Base-by-base conservation (phyloP, 805 yeast species). In the Lachancea quebecensis region DNA sequence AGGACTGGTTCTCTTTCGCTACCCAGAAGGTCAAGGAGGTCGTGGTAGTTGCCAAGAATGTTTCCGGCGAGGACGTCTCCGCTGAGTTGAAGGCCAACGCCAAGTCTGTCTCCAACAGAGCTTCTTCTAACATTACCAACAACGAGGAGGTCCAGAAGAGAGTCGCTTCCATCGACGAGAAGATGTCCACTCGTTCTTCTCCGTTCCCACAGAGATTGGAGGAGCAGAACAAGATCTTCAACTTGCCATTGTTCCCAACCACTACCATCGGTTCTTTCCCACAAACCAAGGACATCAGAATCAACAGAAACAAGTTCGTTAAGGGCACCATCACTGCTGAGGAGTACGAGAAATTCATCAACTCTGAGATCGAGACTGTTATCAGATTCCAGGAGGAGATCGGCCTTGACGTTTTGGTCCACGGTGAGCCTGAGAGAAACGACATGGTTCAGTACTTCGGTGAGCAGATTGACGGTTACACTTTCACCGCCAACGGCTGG, bases 371-470 rank as follows among this genome's bases (percentile, higher is more conserved):
- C 61, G 91, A 85, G 71, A 82, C 77, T 52, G 98, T 91, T 66
- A 86, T 93, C 74, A 84, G 88, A 78, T 93, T 93, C 95, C 99
- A 93, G 80, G 99, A 93, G 78, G 96, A 93, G 71, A 82, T 91
- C 66, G 99, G 95, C 61, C 81, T 93, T 64, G 99, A 93, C 69
- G 98, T 93, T 62, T 78, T 91, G 62, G 99, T 93, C 58, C 99
- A 93, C 75, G 99, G 99, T 79, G 99, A 93, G 79, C 99, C 99
- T 73, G 99, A 93, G 82, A 86, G 99, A 82, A 93, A 93, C 78
- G 99, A 93, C 78, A 93, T 93, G 99, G 99, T 93, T 66, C 99
- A 93, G 80, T 93, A 91, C 84, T 93, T 93, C 59, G 99, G 99
- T 79, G 99, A 93, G 79, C 89, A 88, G 79, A 79, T 93, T 70